phyloP scores from a whole-genome alignment of 1,284 basidiomycete genomes.

The Tylopilus sp. region DNA sequence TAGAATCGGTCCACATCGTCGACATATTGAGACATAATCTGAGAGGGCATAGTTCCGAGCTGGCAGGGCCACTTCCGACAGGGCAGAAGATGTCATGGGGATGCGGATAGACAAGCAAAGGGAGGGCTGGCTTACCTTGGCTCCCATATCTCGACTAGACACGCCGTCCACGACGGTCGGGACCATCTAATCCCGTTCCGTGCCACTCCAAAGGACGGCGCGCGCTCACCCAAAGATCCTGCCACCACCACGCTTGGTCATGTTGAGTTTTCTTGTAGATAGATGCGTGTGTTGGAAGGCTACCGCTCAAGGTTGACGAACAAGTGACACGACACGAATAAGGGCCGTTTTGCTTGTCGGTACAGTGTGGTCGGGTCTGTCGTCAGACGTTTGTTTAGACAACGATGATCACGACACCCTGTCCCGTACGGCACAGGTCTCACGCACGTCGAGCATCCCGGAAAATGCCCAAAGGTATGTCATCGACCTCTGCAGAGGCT shows the following conservation, averaged over 20 bases:
- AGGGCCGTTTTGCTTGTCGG: constrained; percentile 21
- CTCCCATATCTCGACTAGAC: constrained; percentile 58
- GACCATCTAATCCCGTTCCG: constrained; percentile 1
- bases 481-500: constrained; percentile 84
- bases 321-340: too few species aligned
- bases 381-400: too few species aligned
- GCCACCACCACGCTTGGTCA: constrained; percentile 83
- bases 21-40: constrained; percentile 52
- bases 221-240: constrained; percentile 65
- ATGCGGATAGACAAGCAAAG: neutral
- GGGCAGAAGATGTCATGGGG: too few species aligned
- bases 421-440: constrained; percentile 75
- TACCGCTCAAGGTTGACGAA: too few species aligned
- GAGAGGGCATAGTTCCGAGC: constrained; percentile 58
- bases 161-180: constrained; percentile 5
- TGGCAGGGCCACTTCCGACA: constrained; percentile 25
- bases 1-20: constrained; percentile 56
- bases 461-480: constrained; percentile 73
- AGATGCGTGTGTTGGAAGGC: too few species aligned
- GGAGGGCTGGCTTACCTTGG: constrained; percentile 43
- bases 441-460: constrained; percentile 57
- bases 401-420: constrained; percentile 92
- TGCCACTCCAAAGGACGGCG: neutral
- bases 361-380: constrained; percentile 4
- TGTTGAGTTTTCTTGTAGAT: too few species aligned